Conservation (phyloP, 441 rosid genomes). For the Croton laevigatus region DNA sequence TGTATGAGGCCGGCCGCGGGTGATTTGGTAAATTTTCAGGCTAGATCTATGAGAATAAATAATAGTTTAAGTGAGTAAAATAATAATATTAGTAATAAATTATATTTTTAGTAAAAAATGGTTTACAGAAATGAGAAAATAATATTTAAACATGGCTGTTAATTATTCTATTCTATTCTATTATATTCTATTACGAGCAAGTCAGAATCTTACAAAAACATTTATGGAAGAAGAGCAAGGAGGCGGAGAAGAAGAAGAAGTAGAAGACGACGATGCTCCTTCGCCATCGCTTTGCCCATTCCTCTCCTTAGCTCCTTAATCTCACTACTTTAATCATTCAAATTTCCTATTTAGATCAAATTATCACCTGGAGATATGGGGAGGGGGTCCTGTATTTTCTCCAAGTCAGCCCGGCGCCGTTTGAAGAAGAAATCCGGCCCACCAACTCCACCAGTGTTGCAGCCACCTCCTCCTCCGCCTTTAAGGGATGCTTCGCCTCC, state of each 20-base stretch:
- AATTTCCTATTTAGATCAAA: not conserved
- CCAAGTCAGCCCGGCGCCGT: conserved; percentile 50
- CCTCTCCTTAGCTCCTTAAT: not conserved
- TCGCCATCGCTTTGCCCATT: not conserved
- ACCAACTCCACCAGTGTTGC: conserved; percentile 21
- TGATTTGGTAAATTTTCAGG: no score
- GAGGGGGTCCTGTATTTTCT: conserved; percentile 41
- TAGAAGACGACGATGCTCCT: not conserved
- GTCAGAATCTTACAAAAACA: not conserved
- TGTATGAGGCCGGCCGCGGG: no score
- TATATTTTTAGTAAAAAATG: not conserved
- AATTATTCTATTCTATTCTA: not conserved
- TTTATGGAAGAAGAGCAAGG: not conserved
- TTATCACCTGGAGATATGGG: conserved; percentile 40
- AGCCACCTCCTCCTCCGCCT: conserved; percentile 31
- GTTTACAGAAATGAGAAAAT: not conserved
- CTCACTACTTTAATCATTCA: not conserved
- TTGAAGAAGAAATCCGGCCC: conserved; percentile 41
- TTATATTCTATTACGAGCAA: not conserved
- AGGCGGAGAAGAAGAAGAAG: not conserved
- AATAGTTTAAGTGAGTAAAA: no score
- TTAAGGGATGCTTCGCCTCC: conserved; percentile 27
- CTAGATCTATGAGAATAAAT: no score
- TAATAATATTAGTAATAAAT: no score
- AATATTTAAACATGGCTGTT: not conserved